Evolutionary conservation across 495 filamentous ascomycete species (phyloP), one percentile per base, ranked within the genome.

Genomic region (Podospora bellae-mahoneyi): DNA sequence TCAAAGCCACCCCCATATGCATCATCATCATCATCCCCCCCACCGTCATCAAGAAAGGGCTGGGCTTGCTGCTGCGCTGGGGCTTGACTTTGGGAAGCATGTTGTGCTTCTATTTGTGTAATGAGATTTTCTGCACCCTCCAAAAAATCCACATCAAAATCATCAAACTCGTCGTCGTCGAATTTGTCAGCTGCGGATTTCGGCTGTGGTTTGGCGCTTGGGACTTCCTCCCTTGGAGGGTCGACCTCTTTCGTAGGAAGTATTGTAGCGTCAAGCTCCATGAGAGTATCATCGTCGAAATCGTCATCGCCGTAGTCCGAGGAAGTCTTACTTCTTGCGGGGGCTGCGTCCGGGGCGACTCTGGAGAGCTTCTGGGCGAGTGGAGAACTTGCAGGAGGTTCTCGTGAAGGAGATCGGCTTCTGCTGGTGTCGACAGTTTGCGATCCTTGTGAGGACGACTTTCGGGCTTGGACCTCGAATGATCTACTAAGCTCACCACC

Each of bases 91-190:
- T 69, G 68, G 3, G 70, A 64, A 16, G 44, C 13, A 32, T 71
- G 62, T 3, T 72, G 67, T n/a, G 68, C 66, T 64, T 85, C 78
- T 27, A 79, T 77, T 73, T 88, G 81, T 13, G 87, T 82, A 56
- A 86, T 78, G 60, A 91, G 72, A 53, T 85, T 77, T 69, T 86
- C 88, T 20, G 88, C 76, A 62, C 84, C 86, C 44, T 82, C 84
- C 60, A 87, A 82, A 67, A 87, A 78, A 26, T 89, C 88, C 59
- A 89, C 89, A 66, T 85, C 88, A 34, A 86, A 81, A 56, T 91
- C 89, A 58, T 85, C 84, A 73, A 88, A 90, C 18, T 78, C 72
- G 20, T 72, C 64, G 26, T 72, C 66, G 62, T 66, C 66, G 48
- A 23, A 23, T 23, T 26, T 20, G 10, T 5, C 61, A 56, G 34